Evolutionary conservation across 2,329 filamentous ascomycete genomes (phyloP), one percentile per base, ranked within the genome.

Genomic region (Chrysosporium queenslandicum): DNA sequence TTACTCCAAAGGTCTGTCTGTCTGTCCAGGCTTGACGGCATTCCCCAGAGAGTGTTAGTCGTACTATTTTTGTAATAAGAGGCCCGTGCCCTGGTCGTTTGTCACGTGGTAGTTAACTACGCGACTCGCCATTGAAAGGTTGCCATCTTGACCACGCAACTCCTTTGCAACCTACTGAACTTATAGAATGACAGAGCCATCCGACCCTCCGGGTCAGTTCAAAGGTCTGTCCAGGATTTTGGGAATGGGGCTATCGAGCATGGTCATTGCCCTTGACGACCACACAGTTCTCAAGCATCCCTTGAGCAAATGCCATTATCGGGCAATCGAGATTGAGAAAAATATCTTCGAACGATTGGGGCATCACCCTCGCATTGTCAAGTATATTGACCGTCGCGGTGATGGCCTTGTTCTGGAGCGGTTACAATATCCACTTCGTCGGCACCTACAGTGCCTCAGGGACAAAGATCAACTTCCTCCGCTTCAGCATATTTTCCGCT

Each of bases 361-460:
- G 2, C 29, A 9, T 6, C 42, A 47, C 34, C 20, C 43, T 8
- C 41, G 41, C 4, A 53, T 53, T 47, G 30, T 45, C 18, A 9
- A 47, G 3, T 11, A 37, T 27, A 16, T 40, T 29, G 30, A 3
- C 7, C 27, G 23, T 25, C n/a, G 3, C 4, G 6, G 14, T n/a
- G 34, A 46, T 14, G 50, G 43, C 20, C 30, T 53, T 43, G 34
- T 53, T 20, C 14, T 46, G 21, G 50, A 53, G n/a, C 43, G 42
- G 14, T 23, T 53, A 14, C 20, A 53, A 20, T 16, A 51, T 16
- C 48, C 20, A 11, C 48, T 51, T 14, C 18, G 48, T 18, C 14
- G 12, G 39, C 48, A 16, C 29, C 39, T 51, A 12, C 8, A 23
- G 11, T 21, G 8, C 12, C 23, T 47, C 14, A 29, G 34, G 8